Percentiles rank a stretch among this genome's conserved stretches.
phyloP scores from a whole-genome alignment of 2,329 filamentous ascomycete genomes.

The Aureobasidium mangrovei region DNA sequence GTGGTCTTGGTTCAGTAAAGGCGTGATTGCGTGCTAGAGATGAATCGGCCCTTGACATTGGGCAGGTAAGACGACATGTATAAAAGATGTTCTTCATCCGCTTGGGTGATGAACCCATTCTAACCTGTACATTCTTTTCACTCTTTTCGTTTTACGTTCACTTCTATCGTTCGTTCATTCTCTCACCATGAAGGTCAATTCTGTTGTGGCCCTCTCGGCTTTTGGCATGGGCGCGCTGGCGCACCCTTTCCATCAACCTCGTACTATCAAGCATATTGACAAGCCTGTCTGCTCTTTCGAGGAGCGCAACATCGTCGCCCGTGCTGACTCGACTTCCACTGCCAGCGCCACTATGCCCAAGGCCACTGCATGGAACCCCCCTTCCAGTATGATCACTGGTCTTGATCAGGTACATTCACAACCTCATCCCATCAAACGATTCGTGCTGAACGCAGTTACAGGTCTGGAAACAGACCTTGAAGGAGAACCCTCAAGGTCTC shows the following conservation, averaged over 20 bases:
- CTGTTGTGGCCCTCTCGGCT: slow-evolving; percentile 1
- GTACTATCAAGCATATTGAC: not conserved
- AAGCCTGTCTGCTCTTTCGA: slow-evolving; percentile 5
- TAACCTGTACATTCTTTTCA: no score
- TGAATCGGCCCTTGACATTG: no score
- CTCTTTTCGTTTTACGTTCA: no score
- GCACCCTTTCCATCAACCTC: not conserved
- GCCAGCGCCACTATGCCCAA: not conserved
- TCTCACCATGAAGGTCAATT: not conserved
- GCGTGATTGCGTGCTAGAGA: no score
- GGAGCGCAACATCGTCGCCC: slow-evolving; percentile 7
- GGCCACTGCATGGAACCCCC: slow-evolving; percentile 3
- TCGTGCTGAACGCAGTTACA: not conserved
- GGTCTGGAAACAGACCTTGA: slow-evolving; percentile 3
- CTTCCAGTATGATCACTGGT: not conserved
- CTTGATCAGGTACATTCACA: slow-evolving; percentile 4
- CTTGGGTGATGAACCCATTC: no score
- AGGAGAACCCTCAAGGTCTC: slow-evolving; percentile 11
- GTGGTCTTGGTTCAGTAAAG: no score
- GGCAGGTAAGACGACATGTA: no score
- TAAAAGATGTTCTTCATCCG: no score
- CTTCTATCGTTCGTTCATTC: not conserved
- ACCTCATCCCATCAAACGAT: not conserved
- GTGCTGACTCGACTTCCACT: not conserved
- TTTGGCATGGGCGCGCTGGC: not conserved